Evolutionary conservation across 768 basidiomycete genomes (phyloP).

Genomic region (Tephrocybe sp.): DNA sequence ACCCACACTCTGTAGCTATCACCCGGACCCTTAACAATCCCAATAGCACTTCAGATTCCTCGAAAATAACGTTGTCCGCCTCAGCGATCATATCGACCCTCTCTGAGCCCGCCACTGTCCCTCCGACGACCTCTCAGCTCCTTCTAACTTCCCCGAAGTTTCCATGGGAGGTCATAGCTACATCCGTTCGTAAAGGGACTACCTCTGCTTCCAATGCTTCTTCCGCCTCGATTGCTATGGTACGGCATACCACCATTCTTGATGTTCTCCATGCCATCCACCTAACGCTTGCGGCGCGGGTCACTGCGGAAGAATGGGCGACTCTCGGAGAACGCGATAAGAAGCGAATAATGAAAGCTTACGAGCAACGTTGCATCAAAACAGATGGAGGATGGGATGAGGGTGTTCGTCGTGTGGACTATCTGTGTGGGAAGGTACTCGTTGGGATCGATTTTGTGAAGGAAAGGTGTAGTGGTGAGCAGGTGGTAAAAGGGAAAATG

Average conservation of each 20-base stretch:
- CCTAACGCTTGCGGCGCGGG: constrained; percentile 49
- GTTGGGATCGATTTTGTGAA: constrained; percentile 62
- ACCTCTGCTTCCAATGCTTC: constrained; percentile 4
- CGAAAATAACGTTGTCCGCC: neutral
- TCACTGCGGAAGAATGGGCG: constrained; percentile 66
- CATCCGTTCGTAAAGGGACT: neutral
- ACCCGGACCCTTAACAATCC: neutral
- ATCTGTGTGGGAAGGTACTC: constrained; percentile 60
- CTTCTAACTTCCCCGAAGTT: constrained; percentile 9
- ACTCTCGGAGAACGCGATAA: constrained; percentile 52
- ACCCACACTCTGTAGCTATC: constrained; percentile 4
- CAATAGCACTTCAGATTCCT: neutral
- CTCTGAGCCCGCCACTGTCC: constrained; percentile 12
- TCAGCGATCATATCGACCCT: constrained; percentile 3
- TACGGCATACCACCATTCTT: constrained; percentile 44
- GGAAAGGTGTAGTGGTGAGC: constrained; percentile 14
- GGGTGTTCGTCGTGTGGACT: constrained; percentile 68
- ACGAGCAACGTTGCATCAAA: constrained; percentile 57
- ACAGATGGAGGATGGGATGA: constrained; percentile 66
- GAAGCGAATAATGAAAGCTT: constrained; percentile 56
- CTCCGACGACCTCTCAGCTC: constrained; percentile 1
- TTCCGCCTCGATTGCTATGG: neutral
- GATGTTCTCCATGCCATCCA: constrained; percentile 64
- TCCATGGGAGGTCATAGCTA: constrained; percentile 14
- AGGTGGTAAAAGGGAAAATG: constrained; percentile 40